Evolutionary conservation across 257 asterid species (phyloP).

Genomic region (Solanum pimpinellifolium): DNA sequence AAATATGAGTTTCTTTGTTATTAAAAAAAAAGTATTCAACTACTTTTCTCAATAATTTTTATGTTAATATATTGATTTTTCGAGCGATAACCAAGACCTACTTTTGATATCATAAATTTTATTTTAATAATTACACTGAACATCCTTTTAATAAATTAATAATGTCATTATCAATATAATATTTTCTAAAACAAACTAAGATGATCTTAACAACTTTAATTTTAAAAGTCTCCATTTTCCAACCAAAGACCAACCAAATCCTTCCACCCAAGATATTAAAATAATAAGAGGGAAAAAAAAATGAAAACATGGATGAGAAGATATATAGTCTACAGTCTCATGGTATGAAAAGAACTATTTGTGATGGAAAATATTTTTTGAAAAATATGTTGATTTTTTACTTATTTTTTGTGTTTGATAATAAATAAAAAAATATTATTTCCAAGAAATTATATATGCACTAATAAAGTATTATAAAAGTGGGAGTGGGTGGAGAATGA

Average conservation of each 20-base stretch:
- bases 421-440: neutral
- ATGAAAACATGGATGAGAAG: neutral
- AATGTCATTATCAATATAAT: neutral
- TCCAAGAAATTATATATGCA: rapidly evolving
- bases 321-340: neutral
- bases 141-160: neutral
- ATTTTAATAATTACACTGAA: neutral
- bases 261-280: neutral
- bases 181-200: neutral
- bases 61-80: neutral
- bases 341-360: neutral
- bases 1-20: neutral
- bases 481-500: neutral
- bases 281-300: neutral
- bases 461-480: neutral
- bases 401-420: neutral
- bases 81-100: neutral
- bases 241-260: neutral
- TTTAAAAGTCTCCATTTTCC: neutral
- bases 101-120: neutral
- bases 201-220: neutral
- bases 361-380: neutral
- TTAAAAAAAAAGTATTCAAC: neutral
- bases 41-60: neutral
- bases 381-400: neutral